Percentiles rank a stretch among this genome's conserved stretches.
phyloP scores from a whole-genome alignment of 495 filamentous ascomycete genomes.

The Penicillium cosmopolitanum region DNA sequence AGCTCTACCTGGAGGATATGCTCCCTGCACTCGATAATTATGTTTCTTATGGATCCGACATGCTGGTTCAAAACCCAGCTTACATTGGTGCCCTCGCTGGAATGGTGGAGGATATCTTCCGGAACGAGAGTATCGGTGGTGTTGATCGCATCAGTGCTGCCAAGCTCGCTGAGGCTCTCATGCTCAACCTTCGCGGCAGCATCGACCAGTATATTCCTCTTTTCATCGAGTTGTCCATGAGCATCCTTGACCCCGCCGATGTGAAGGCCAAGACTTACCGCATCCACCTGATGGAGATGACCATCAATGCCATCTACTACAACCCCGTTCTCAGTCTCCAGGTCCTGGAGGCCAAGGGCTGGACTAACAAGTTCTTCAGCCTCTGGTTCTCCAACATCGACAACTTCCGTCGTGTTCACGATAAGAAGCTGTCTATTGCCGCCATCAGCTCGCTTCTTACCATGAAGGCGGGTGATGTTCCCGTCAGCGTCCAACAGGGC shows the following conservation, averaged over 20 bases:
- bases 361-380: slow-evolving; percentile 99
- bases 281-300: slow-evolving; percentile 98
- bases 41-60: slow-evolving; percentile 83
- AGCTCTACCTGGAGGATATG: slow-evolving; percentile 99
- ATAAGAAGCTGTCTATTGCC: slow-evolving; percentile 96
- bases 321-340: slow-evolving; percentile 83
- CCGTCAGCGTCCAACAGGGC: slow-evolving; percentile 85
- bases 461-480: slow-evolving; percentile 75
- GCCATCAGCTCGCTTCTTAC: slow-evolving; percentile 86
- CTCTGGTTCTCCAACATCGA: slow-evolving; percentile 97
- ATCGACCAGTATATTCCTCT: slow-evolving; percentile 84
- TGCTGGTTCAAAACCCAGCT: slow-evolving; percentile 76
- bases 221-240: slow-evolving; percentile 89
- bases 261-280: slow-evolving; percentile 82
- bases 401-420: slow-evolving; percentile 89
- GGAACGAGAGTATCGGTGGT: slow-evolving; percentile 86
- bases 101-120: slow-evolving; percentile 77
- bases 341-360: slow-evolving; percentile 83
- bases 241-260: slow-evolving; percentile 69
- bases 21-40: slow-evolving; percentile 97
- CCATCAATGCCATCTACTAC: slow-evolving; percentile 98
- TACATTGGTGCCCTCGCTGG: slow-evolving; percentile 86
- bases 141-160: slow-evolving; percentile 98
- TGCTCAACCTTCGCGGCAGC: slow-evolving; percentile 91
- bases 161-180: slow-evolving; percentile 95